Evolutionary conservation across 2,329 filamentous ascomycete species (phyloP).

Genomic region (Pleurostoma richardsiae): DNA sequence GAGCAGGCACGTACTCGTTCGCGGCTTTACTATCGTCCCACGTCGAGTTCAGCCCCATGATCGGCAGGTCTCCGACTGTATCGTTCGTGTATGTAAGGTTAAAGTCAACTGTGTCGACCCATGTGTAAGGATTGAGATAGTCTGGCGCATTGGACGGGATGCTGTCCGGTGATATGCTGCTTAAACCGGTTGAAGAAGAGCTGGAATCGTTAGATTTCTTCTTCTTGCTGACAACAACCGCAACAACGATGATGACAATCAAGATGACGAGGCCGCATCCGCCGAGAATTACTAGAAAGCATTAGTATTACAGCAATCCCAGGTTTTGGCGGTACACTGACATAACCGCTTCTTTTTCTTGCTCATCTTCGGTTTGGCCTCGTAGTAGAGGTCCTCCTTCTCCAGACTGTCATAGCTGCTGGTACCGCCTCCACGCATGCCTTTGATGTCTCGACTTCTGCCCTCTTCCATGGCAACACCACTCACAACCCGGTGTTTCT

Average conservation of each 20-base stretch:
- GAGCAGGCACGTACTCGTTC: slow-evolving; percentile 73
- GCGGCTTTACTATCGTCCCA: slow-evolving; percentile 81
- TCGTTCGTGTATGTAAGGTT: slow-evolving; percentile 89
- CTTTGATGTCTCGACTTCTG: slow-evolving; percentile 24
- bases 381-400: slow-evolving; percentile 42
- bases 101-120: slow-evolving; percentile 86
- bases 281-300: slow-evolving; percentile 47
- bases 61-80: slow-evolving; percentile 77
- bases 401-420: slow-evolving; percentile 44
- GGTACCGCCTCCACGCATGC: slow-evolving; percentile 37
- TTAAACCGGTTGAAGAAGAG: slow-evolving; percentile 27
- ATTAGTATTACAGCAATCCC: no score
- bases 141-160: slow-evolving; percentile 63
- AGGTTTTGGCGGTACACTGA: slow-evolving; percentile 29
- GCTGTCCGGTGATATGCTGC: slow-evolving; percentile 45
- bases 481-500: slow-evolving; percentile 64
- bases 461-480: slow-evolving; percentile 68
- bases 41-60: slow-evolving; percentile 81
- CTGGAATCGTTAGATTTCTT: slow-evolving; percentile 24
- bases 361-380: slow-evolving; percentile 33
- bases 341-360: slow-evolving; percentile 56
- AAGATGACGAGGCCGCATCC: slow-evolving; percentile 49
- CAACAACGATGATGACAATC: slow-evolving; percentile 63
- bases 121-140: slow-evolving; percentile 85
- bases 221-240: slow-evolving; percentile 62